Base-by-base conservation (phyloP, 2,329 filamentous ascomycete species). In the Stagonosporopsis cucurbitacearum region DNA sequence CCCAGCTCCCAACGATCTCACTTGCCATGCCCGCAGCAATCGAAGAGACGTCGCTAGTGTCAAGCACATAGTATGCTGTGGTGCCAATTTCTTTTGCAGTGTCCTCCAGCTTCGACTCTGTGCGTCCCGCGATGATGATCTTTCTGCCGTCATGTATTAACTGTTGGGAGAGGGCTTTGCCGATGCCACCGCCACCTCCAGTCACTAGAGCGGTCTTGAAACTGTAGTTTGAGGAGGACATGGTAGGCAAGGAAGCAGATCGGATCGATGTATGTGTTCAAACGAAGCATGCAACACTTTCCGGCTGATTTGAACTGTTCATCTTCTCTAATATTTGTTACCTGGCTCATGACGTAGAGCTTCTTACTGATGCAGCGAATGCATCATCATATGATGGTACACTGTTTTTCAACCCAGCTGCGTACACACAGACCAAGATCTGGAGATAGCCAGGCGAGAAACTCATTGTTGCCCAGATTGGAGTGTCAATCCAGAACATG, bases 41-140 rank as follows among this genome's bases (percentile, higher is more conserved):
- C 1, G 73, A 65, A 0, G 68, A 47, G 0, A 78, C 76, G 3
- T 80, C 71, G 47, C 83, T 80, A 0, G 81, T 83, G 64, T 86
- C 83, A 0, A 81, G 72, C 22, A 77, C 76, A 57, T 85, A 85
- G 63, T 85, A 86, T 0, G 74, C 78, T 0, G 75, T 73, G 2
- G 79, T 79, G 0, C 78, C 78, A 15, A 86, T 75, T 30, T 78
- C 74, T 41, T 72, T 63, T 1, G 77, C 71, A 0, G 82, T 77
- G 1, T 69, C 58, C 47, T 78, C 69, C 1, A 86, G 77, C 2
- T 80, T 86, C 0, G 80, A 79, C 61, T 86, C 82, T 3, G 83
- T 86, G 9, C 83, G 79, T 2, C 83, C 81, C 25, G 75, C 80
- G 49, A 85, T 79, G 53, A 86, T 76, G 43, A 84, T 79, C 46